Conservation (phyloP, 2,329 filamentous ascomycete species). For the Tolypocladium paradoxum region DNA sequence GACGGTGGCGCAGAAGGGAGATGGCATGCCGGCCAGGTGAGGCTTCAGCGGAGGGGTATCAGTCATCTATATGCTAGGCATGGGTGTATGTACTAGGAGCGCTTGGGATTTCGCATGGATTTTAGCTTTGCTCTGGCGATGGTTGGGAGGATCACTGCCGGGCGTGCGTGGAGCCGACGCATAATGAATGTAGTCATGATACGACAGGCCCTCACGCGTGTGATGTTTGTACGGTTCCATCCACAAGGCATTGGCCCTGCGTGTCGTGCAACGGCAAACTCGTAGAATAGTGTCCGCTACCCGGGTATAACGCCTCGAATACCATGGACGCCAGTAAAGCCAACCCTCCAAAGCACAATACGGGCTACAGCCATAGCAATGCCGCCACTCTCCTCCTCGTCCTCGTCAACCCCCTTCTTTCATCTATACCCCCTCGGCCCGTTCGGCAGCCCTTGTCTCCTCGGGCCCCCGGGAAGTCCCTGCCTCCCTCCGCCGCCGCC, state of each 20-base stretch:
- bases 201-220: neutral
- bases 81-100: neutral
- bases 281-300: neutral
- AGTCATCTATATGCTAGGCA: neutral
- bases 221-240: neutral
- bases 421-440: slow-evolving; percentile 32
- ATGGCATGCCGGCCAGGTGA: slow-evolving; percentile 19
- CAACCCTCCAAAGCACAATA: neutral
- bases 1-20: slow-evolving; percentile 23
- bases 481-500: slow-evolving; percentile 23
- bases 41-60: neutral
- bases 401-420: slow-evolving; percentile 1
- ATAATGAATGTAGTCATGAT: neutral
- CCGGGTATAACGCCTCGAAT: neutral
- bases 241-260: neutral
- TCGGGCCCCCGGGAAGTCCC: slow-evolving; percentile 6
- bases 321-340: neutral
- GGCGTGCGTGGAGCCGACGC: neutral
- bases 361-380: neutral
- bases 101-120: neutral
- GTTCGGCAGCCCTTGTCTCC: slow-evolving; percentile 32
- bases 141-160: neutral
- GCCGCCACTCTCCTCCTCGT: neutral
- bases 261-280: neutral
- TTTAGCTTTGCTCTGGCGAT: neutral